Evolutionary conservation across 78 protist genomes (phyloP).

Genomic region (Monocercomonoides exilis): DNA sequence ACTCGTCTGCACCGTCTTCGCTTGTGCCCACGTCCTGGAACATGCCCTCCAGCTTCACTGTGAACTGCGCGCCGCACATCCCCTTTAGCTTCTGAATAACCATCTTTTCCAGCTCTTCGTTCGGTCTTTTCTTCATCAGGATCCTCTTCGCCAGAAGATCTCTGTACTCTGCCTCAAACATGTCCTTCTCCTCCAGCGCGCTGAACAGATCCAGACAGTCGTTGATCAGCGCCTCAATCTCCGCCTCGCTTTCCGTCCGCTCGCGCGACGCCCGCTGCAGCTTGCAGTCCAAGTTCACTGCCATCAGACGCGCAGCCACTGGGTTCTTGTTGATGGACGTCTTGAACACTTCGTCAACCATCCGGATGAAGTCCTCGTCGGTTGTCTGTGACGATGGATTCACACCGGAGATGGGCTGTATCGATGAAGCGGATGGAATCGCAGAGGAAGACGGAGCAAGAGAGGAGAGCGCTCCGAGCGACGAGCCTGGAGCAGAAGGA

Average conservation of each 20-base stretch:
- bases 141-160: neutral
- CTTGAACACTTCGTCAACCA: no score
- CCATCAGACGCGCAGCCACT: neutral
- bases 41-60: neutral
- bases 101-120: neutral
- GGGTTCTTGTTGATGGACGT: neutral
- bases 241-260: neutral
- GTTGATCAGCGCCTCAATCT: neutral
- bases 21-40: neutral
- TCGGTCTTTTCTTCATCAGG: neutral
- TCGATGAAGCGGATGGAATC: no score
- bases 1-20: neutral
- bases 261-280: neutral
- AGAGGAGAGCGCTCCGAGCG: no score
- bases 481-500: no score
- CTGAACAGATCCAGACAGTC: neutral
- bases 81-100: neutral
- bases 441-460: no score
- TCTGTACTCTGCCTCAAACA: neutral
- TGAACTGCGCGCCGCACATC: neutral
- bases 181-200: neutral
- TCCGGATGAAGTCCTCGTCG: neutral
- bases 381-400: neutral
- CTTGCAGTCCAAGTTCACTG: neutral
- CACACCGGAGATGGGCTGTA: no score